Evolutionary conservation across 1,284 basidiomycete species (phyloP), one percentile per base, ranked within the genome.

Genomic region (Irpex lacteus): DNA sequence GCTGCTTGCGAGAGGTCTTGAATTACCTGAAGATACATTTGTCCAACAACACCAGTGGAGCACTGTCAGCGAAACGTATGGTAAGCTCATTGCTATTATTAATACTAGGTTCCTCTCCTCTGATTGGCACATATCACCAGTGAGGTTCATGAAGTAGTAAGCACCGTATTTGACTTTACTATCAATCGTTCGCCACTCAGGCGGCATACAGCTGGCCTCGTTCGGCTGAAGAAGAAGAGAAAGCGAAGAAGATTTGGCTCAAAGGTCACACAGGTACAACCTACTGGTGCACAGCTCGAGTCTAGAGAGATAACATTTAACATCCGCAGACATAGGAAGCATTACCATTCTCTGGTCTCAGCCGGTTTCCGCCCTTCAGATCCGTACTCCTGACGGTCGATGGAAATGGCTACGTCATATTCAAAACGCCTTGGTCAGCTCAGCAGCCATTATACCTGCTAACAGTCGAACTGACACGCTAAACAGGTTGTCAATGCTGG

Each of bases 341-440:
- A 75, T 88, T 63, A 84, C 81, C 0, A 80, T 87, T 8, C 72
- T 88, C 1, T 87, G 81, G 76, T 85, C 84, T 54, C 86, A 88
- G 62, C 86, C 86, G 0, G 80, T 88, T 1, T 76, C 82, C 1
- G 85, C 78, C 0, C 75, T 88, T 11, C 87, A 89, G 62, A 86
- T 89, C 54, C 72, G 84, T 5, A 76, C 78, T 0, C 78, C 69
- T 4, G 82, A 85, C 44, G 82, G 82, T 0, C 77, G 71, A 26
- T 89, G 87, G 87, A 78, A 81, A 59, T 89, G 84, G 82, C 76
- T 86, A 5, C 80, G 75, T 62, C 85, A 88, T 68, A 77, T 87
- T 13, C 82, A 85, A 9, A 87, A 88, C 62, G 85, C 85, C 0
- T 70, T 88, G 49, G 85, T 86, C 66, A 52, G 26, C 26, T 26